These are phyloP conservation scores for Rhizoclosmatium sp. DNA, from an alignment of 192 early-diverging fungal genomes.

Conservation along the genomic window DNA sequence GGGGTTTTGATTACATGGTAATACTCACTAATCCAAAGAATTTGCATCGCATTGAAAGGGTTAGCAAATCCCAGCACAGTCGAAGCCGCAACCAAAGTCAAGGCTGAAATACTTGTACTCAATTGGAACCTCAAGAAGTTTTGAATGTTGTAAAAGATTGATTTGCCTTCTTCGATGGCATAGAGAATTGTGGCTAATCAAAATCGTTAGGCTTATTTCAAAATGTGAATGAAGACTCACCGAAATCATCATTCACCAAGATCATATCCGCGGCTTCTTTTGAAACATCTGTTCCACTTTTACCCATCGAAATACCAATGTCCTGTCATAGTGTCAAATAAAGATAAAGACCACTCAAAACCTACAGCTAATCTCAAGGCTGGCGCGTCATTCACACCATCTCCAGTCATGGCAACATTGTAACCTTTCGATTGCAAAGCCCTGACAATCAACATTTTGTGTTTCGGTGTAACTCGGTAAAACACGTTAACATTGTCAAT, in stretches of 20 bases:
- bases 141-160: conserved; percentile 97
- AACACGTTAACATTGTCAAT: conserved; percentile 60
- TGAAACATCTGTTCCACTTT: conserved; percentile 92
- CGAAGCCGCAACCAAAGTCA: conserved; percentile 85
- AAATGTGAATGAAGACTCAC: conserved; percentile 34
- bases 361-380: conserved; percentile 80
- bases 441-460: conserved; percentile 91
- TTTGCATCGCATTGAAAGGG: conserved; percentile 98
- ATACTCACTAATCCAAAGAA: conserved; percentile 95
- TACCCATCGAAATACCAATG: conserved; percentile 97
- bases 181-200: conserved; percentile 79
- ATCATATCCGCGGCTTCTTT: conserved; percentile 97
- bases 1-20: not conserved
- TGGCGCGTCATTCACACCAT: conserved; percentile 97
- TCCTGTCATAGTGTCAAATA: conserved; percentile 51
- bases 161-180: conserved; percentile 97
- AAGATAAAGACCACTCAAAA: not conserved
- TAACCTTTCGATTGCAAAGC: conserved; percentile 86
- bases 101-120: conserved; percentile 90
- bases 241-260: conserved; percentile 93
- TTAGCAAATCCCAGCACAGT: conserved; percentile 87
- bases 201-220: not conserved
- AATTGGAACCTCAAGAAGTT: conserved; percentile 97
- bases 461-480: conserved; percentile 78
- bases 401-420: conserved; percentile 96